Evolutionary conservation across 257 asterid genomes (phyloP).

Genomic region (Solanum pinnatisectum): DNA sequence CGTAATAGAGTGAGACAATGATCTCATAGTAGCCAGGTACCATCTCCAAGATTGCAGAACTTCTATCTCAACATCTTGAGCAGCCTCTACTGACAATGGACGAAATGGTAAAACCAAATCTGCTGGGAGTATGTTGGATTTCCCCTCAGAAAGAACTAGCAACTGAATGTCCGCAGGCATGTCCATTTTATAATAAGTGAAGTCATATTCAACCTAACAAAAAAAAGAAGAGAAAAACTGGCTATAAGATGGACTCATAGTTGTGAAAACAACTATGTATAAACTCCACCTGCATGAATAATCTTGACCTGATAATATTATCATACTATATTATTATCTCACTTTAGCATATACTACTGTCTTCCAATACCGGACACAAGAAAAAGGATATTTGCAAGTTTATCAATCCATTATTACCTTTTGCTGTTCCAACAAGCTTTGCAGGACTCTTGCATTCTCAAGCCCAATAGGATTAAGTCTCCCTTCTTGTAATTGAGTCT

Average conservation of each 20-base stretch:
- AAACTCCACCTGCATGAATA: background rate
- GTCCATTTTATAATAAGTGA: constrained; percentile 82
- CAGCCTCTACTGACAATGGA: constrained; percentile 42
- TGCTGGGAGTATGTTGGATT: constrained; percentile 79
- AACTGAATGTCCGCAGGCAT: constrained; percentile 69
- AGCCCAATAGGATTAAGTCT: constrained; percentile 59
- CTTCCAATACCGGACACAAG: background rate
- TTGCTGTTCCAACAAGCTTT: constrained; percentile 51
- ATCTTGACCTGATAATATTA: background rate
- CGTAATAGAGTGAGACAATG: constrained; percentile 59
- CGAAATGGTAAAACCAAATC: constrained; percentile 72
- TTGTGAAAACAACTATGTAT: background rate
- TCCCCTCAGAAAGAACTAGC: constrained; percentile 77
- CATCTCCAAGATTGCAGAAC: constrained; percentile 70
- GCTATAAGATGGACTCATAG: background rate
- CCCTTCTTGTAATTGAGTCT: constrained; percentile 57
- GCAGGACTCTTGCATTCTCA: constrained; percentile 53
- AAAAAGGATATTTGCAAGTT: background rate
- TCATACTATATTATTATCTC: background rate
- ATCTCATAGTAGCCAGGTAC: constrained; percentile 80
- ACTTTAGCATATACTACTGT: background rate
- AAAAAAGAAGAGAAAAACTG: background rate
- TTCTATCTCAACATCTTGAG: constrained; percentile 26
- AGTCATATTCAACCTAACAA: constrained; percentile 75
- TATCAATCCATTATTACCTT: constrained; percentile 31